Percentiles rank a stretch among this genome's conserved stretches.
These are phyloP conservation scores for Sporisorium exsertum DNA, from an alignment of 1,284 basidiomycete genomes.

Conservation along the genomic window DNA sequence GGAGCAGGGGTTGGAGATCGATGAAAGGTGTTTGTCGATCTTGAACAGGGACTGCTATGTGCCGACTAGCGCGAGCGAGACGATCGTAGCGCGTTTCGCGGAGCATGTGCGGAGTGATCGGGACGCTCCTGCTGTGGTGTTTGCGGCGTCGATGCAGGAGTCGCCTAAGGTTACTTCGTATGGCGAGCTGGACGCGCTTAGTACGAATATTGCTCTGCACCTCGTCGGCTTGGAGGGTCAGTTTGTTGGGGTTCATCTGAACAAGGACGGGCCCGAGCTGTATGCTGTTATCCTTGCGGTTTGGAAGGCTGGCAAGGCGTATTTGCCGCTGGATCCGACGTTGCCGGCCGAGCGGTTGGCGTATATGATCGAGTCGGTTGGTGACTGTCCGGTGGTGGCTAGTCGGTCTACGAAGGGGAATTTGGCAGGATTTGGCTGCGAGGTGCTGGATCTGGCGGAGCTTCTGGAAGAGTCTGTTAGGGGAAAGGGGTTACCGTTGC, in stretches of 20 bases:
- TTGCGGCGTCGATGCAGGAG: constrained; percentile 37
- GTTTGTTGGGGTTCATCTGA: constrained; percentile 57
- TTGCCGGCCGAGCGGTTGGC: constrained; percentile 58
- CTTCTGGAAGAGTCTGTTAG: constrained; percentile 3
- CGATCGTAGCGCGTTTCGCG: constrained; percentile 51
- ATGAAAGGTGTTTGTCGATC: constrained; percentile 20
- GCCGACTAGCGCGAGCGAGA: constrained; percentile 23
- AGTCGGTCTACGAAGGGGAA: constrained; percentile 18
- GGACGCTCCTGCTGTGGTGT: constrained; percentile 50
- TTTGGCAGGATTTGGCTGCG: constrained; percentile 20
- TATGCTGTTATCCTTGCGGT: constrained; percentile 60
- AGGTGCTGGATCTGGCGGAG: constrained; percentile 32
- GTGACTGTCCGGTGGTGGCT: constrained; percentile 36
- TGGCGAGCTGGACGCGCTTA: constrained; percentile 51
- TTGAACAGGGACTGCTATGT: constrained; percentile 47
- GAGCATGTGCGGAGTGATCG: constrained; percentile 33
- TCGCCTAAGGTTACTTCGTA: constrained; percentile 43
- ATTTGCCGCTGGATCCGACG: constrained; percentile 64
- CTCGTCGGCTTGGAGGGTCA: constrained; percentile 20
- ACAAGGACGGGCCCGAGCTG: constrained; percentile 52
- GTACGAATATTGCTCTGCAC: constrained; percentile 43
- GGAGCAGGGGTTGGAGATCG: neutral
- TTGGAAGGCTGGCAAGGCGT: constrained; percentile 65
- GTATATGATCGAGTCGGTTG: constrained; percentile 62
- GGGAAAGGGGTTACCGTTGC: constrained; percentile 7